phyloP scores from a whole-genome alignment of 2,329 filamentous ascomycete species.

The Xylaria sp. region DNA sequence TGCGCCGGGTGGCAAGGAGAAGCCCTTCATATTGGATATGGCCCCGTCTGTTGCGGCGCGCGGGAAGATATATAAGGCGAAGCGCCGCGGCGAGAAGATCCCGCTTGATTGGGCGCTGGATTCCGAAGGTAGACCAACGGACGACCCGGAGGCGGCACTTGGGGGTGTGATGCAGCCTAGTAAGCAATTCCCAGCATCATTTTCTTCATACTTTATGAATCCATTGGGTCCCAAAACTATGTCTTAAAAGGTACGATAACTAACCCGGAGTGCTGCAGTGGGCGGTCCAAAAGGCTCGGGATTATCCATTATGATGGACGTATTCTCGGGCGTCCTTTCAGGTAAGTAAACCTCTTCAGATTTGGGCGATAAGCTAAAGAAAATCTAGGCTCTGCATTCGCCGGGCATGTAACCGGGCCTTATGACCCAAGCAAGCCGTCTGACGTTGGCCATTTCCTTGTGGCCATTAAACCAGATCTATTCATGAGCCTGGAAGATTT shows the following conservation, averaged over 20 bases:
- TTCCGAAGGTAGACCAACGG: conserved; percentile 72
- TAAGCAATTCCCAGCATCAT: neutral
- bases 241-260: neutral
- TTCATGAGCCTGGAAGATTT: conserved; percentile 79
- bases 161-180: conserved; percentile 83
- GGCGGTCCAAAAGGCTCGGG: conserved; percentile 85
- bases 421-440: conserved; percentile 77
- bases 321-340: conserved; percentile 83
- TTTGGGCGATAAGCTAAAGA: conserved; percentile 9
- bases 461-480: conserved; percentile 78
- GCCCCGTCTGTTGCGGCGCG: conserved; percentile 75
- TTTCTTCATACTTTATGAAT: neutral
- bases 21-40: conserved; percentile 81
- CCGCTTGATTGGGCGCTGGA: conserved; percentile 80
- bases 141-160: conserved; percentile 76
- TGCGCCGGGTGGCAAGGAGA: conserved; percentile 69
- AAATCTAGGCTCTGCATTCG: conserved; percentile 74
- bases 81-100: conserved; percentile 75
- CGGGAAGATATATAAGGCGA: conserved; percentile 79
- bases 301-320: conserved; percentile 86
- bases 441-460: conserved; percentile 79
- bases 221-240: neutral
- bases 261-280: conserved; percentile 54
- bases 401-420: conserved; percentile 78
- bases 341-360: conserved; percentile 33